A percentile compares a stretch with the other conserved stretches of the same genome.
These are phyloP conservation scores for Yamadazyma spencermartinsiae DNA, from an alignment of 1,139 yeast species.

Conservation along the genomic window DNA sequence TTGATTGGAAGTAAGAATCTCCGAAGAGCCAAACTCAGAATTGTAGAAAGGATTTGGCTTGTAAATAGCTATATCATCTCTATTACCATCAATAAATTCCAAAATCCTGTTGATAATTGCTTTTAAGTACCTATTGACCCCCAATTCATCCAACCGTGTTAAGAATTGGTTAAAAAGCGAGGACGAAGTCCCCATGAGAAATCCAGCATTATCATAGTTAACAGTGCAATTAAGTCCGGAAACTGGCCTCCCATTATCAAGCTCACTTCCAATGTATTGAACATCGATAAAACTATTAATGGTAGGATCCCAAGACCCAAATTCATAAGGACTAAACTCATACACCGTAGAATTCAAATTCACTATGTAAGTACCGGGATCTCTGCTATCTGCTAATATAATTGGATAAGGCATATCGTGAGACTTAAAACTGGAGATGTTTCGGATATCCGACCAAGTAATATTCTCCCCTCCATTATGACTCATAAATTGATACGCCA, in stretches of 20 bases:
- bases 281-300: constrained; percentile 31
- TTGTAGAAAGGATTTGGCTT: constrained; percentile 42
- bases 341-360: constrained; percentile 42
- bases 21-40: constrained; percentile 18
- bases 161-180: constrained; percentile 42
- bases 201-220: constrained; percentile 47
- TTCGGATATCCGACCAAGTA: constrained; percentile 41
- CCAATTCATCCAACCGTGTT: constrained; percentile 21
- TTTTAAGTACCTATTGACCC: constrained; percentile 25
- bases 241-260: constrained; percentile 29
- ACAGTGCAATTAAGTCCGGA: constrained; percentile 27
- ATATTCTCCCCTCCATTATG: constrained; percentile 29
- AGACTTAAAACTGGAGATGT: constrained; percentile 27
- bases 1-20: constrained; percentile 12
- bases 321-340: constrained; percentile 43
- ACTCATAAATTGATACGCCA: constrained; percentile 38
- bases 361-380: constrained; percentile 34
- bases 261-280: constrained; percentile 36
- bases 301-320: constrained; percentile 49
- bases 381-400: constrained; percentile 40
- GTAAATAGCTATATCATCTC: constrained; percentile 42
- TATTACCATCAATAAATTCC: constrained; percentile 23
- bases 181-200: constrained; percentile 47
- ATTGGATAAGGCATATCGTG: constrained; percentile 46
- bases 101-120: constrained; percentile 28